Evolutionary conservation across 345 rosid genomes (phyloP).

Genomic region (Schrenkiella parvula): DNA sequence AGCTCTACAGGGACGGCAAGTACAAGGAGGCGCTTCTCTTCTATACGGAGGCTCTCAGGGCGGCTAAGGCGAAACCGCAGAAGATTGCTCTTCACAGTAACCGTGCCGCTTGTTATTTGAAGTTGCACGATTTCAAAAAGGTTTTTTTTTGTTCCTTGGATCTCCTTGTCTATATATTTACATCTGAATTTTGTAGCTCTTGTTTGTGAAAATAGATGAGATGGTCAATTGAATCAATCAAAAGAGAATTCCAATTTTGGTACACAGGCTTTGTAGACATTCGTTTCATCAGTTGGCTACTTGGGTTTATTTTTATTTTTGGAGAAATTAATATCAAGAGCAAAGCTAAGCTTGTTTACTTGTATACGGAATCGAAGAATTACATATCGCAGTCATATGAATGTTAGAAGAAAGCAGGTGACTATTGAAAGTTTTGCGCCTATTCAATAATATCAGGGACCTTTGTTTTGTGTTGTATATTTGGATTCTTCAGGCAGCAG

Average conservation of each 20-base stretch:
- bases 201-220: neutral
- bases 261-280: no score
- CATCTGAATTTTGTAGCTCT: neutral
- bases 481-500: slow-evolving; percentile 59
- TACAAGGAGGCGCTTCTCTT: slow-evolving; percentile 63
- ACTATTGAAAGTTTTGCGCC: neutral
- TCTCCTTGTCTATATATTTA: neutral
- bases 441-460: no score
- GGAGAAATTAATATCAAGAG: neutral
- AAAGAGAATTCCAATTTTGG: neutral
- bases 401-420: neutral
- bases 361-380: neutral
- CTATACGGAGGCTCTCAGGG: slow-evolving; percentile 71
- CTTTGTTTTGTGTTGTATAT: neutral
- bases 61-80: slow-evolving; percentile 67
- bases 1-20: slow-evolving; percentile 73
- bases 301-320: neutral
- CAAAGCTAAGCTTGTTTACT: neutral
- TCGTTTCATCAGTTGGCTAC: no score
- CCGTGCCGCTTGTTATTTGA: slow-evolving; percentile 88
- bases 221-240: neutral
- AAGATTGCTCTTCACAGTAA: slow-evolving; percentile 93
- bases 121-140: slow-evolving; percentile 73
- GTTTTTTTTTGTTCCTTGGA: slow-evolving; percentile 17
- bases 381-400: neutral